Evolutionary conservation across 768 basidiomycete species (phyloP).

Genomic region (Dioszegia hungarica): DNA sequence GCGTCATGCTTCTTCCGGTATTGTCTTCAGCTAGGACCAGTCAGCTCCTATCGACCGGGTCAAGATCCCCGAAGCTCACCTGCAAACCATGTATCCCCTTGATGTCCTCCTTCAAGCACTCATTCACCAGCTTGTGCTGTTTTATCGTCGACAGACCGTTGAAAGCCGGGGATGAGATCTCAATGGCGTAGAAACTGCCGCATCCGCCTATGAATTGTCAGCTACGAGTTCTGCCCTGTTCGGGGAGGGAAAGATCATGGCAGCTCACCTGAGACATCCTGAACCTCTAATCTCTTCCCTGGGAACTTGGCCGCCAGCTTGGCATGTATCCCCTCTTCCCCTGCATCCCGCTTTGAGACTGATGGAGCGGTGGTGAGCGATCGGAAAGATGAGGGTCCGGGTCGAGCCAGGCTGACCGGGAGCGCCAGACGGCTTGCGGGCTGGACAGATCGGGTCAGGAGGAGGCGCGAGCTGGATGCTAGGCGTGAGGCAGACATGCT

Average conservation of each 20-base stretch:
- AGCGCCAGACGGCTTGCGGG: too few relatives aligned
- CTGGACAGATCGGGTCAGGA: background rate
- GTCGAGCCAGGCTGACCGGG: too few relatives aligned
- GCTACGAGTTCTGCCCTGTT: background rate
- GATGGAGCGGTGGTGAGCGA: background rate
- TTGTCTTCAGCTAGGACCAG: slow-evolving; percentile 31
- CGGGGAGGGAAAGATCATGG: background rate
- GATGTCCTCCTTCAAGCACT: slow-evolving; percentile 81
- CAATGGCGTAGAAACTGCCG: slow-evolving; percentile 93
- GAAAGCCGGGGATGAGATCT: slow-evolving; percentile 77
- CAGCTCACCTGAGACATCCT: slow-evolving; percentile 85
- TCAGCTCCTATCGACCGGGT: background rate
- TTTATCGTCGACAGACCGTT: slow-evolving; percentile 80
- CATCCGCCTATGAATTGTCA: slow-evolving; percentile 69
- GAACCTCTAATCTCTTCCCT: slow-evolving; percentile 76
- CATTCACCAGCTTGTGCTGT: slow-evolving; percentile 87
- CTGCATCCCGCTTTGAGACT: slow-evolving; percentile 47
- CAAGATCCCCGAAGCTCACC: too few relatives aligned
- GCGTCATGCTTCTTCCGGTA: slow-evolving; percentile 23
- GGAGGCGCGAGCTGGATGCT: background rate
- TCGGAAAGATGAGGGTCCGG: too few relatives aligned
- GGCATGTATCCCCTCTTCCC: slow-evolving; percentile 65
- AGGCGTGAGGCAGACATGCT: background rate
- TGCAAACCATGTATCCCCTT: slow-evolving; percentile 88
- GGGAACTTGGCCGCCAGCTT: slow-evolving; percentile 71